Base-by-base conservation (phyloP, 192 early-diverging fungal genomes). In the Phycomyces blakesleeanus region DNA sequence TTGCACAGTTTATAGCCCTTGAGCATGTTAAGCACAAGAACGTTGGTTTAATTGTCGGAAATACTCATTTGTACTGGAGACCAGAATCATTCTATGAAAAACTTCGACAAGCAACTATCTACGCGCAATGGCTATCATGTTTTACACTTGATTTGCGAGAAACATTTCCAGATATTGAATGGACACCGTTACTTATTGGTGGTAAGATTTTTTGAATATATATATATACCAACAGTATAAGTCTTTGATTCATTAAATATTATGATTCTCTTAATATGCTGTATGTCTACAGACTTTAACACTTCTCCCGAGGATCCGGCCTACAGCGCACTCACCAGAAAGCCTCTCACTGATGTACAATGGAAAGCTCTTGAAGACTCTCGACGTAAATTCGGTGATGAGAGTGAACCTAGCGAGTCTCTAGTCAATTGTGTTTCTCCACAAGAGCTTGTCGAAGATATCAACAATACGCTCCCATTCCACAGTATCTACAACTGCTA, bases 61-160 rank as follows among this genome's bases (percentile, higher is more conserved):
- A 69, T 14, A 76, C 74, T 2, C 68, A 76, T 59, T 25, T 76
- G 2, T 76, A 67, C 15, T 76, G 74, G 74, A 64, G 64, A 20
- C 74, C 74, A 0, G 38, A 44, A 20, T 63, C 74, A 6, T 67
- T 40, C n/a, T 76, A 76, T 49, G 74, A 76, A 37, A 18, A 65
- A n/a, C 29, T 63, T 7, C 55, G 74, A 34, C 74, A 76, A 40
- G 55, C 52, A 2, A 20, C 29, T 16, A 65, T 68, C 11, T 74
- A 65, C 51, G 40, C 21, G 6, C 52, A 56, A 12, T 24, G 47
- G 14, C 47, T 63, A 3, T 27, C 38, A 12, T 57, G 59, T 24
- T 55, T 63, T n/a, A 38, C 53, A 29, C 0, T 20, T 1, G 20
- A 51, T 21, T 10, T 63, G 37, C 37, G 15, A 57, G 12, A 1